phyloP scores from a whole-genome alignment of 202 grass and related monocot genomes.

The Zoysia matrella region DNA sequence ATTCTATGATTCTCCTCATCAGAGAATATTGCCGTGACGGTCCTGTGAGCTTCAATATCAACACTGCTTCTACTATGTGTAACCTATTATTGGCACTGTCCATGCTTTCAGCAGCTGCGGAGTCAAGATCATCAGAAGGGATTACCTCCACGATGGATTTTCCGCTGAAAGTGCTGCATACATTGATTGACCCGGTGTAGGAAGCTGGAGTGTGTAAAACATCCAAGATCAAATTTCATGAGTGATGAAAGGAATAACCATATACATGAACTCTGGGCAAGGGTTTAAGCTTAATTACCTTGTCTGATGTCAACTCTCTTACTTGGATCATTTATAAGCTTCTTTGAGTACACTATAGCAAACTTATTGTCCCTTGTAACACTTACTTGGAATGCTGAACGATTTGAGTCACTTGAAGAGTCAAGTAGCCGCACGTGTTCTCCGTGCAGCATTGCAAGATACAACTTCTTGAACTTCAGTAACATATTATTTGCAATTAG shows the following conservation, averaged over 20 bases:
- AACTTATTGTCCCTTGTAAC: background rate
- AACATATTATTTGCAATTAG: background rate
- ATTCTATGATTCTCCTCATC: background rate
- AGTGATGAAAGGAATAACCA: background rate
- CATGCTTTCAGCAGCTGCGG: background rate
- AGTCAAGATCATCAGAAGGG: background rate
- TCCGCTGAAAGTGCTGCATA: slow-evolving; percentile 1
- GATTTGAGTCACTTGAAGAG: no score
- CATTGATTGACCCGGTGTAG: background rate
- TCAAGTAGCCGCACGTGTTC: background rate
- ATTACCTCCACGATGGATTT: background rate
- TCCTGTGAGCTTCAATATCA: background rate
- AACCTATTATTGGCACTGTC: no score
- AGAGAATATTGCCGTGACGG: background rate
- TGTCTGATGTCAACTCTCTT: background rate
- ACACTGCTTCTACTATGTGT: no score
- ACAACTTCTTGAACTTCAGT: background rate
- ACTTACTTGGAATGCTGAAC: no score
- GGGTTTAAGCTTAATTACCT: background rate
- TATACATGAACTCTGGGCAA: background rate
- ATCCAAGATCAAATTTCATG: background rate
- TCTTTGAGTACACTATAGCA: background rate
- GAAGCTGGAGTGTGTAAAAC: background rate
- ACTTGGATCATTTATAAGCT: no score
- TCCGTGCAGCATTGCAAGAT: background rate